Percentiles rank a stretch among this genome's conserved stretches.
Evolutionary conservation across 2,329 filamentous ascomycete genomes (phyloP).

Genomic region (Aspergillus intermedius): DNA sequence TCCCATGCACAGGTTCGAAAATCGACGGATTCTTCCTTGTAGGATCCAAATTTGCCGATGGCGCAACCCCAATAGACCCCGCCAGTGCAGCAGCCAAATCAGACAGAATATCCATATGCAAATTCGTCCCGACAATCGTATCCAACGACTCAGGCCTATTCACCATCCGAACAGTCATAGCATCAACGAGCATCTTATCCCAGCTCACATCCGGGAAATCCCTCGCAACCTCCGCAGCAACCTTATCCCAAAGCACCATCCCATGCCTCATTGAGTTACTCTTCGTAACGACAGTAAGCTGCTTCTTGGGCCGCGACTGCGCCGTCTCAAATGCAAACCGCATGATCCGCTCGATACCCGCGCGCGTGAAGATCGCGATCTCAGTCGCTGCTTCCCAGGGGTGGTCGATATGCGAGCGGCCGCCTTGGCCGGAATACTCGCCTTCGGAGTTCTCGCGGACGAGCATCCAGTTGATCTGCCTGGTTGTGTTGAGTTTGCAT

Average conservation of each 20-base stretch:
- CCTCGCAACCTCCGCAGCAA: constrained; percentile 42
- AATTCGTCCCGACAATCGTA: constrained; percentile 50
- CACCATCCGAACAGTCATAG: constrained; percentile 52
- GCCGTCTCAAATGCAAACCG: constrained; percentile 50
- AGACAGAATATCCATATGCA: constrained; percentile 59
- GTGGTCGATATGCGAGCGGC: constrained; percentile 45
- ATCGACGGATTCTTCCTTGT: constrained; percentile 53
- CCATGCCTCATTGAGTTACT: constrained; percentile 51
- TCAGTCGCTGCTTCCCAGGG: constrained; percentile 50
- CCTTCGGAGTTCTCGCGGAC: constrained; percentile 52
- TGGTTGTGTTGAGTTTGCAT: constrained; percentile 43
- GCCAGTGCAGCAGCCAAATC: constrained; percentile 63
- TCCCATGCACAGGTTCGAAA: constrained; percentile 60
- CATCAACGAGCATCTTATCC: constrained; percentile 53
- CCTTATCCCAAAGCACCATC: constrained; percentile 53
- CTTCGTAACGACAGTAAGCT: constrained; percentile 51
- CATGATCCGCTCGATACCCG: constrained; percentile 47
- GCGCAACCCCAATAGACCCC: constrained; percentile 64
- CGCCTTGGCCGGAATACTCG: constrained; percentile 51
- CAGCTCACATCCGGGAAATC: constrained; percentile 47
- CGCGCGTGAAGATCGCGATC: constrained; percentile 48
- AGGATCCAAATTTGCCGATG: constrained; percentile 61
- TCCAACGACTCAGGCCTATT: constrained; percentile 45
- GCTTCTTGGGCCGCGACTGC: constrained; percentile 40
- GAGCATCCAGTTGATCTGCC: constrained; percentile 51